Evolutionary conservation across 2,329 filamentous ascomycete genomes (phyloP), one percentile per base, ranked within the genome.

Genomic region (Neofusicoccum parvum): DNA sequence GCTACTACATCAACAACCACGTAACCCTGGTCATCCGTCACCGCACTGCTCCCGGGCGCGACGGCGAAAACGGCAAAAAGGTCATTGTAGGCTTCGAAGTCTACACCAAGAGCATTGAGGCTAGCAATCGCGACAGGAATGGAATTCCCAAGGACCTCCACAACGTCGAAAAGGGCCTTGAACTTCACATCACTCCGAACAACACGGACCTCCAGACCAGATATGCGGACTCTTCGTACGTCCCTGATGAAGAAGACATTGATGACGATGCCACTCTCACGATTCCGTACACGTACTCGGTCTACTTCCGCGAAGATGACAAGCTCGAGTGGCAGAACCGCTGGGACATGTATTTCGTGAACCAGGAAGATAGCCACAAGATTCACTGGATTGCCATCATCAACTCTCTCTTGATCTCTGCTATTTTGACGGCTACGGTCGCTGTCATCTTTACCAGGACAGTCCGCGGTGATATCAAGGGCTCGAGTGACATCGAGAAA

Each of bases 341-440:
- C 64, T 97, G 93, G 92, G 91, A 96, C 72, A 81, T 94, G 64
- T 96, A 96, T 77, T 96, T 96, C 79, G 91, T 90, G 67, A 93
- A 94, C 75, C 91, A 95, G 74, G 90, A 92, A 66, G 91, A 94
- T 70, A 91, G 90, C 51, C 89, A 87, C 32, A 88, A 88, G 74
- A 92, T 94, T 27, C 92, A 96, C 75, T 96, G 92, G 91, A 83
- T 96, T 65, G 92, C 92, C 41, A 94, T 96, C 68, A 78, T 95
- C 76, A 96, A 96, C 79, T 95, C 92, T 0, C 78, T 96, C 69
- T 89, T 93, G 69, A 95, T 96, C 69, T 92, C 90, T 58, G 90
- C 90, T 6, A 81, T 95, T 41, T 81, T 96, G 48, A 93, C 91
- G 1, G 88, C 89, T 17, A 88, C 92, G 41, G 91, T 95, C 27